Evolutionary conservation across 352 stramenopile genomes (phyloP).

Genomic region (Halophytophthora polymorphica): DNA sequence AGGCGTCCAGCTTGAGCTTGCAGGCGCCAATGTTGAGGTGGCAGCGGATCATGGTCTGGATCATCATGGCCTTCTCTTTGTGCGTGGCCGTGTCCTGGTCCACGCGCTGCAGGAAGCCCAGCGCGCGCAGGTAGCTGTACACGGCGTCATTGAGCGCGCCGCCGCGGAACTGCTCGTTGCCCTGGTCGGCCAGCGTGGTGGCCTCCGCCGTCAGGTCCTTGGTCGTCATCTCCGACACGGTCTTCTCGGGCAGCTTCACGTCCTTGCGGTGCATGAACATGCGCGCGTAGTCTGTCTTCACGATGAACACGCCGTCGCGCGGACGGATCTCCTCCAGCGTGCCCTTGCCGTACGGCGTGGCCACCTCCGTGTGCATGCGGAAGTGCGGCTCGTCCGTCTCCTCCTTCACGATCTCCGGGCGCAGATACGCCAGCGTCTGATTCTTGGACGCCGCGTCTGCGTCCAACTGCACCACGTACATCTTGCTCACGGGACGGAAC

Average conservation of each 20-base stretch:
- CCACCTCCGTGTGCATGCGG: conserved; percentile 77
- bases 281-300: conserved; percentile 58
- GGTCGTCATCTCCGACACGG: conserved; percentile 68
- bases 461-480: conserved; percentile 82
- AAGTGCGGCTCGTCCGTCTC: conserved; percentile 61
- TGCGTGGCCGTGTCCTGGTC: conserved; percentile 73
- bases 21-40: conserved; percentile 84
- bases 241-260: conserved; percentile 59
- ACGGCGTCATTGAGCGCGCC: conserved; percentile 64
- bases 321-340: conserved; percentile 65
- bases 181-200: conserved; percentile 58
- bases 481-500: conserved; percentile 68
- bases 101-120: conserved; percentile 73
- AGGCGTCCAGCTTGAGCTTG: conserved; percentile 74
- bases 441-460: conserved; percentile 54
- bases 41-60: conserved; percentile 88
- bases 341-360: conserved; percentile 68
- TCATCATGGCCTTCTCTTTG: conserved; percentile 84
- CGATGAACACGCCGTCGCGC: conserved; percentile 61
- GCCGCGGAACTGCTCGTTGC: conserved; percentile 69
- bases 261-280: conserved; percentile 85
- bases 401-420: conserved; percentile 60
- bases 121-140: conserved; percentile 67
- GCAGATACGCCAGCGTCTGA: conserved; percentile 66
- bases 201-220: conserved; percentile 75